A percentile compares a stretch with the other conserved stretches of the same genome.
These are phyloP conservation scores for Trichoderma oligosporum DNA, from an alignment of 2,329 filamentous ascomycete species.

Conservation along the genomic window DNA sequence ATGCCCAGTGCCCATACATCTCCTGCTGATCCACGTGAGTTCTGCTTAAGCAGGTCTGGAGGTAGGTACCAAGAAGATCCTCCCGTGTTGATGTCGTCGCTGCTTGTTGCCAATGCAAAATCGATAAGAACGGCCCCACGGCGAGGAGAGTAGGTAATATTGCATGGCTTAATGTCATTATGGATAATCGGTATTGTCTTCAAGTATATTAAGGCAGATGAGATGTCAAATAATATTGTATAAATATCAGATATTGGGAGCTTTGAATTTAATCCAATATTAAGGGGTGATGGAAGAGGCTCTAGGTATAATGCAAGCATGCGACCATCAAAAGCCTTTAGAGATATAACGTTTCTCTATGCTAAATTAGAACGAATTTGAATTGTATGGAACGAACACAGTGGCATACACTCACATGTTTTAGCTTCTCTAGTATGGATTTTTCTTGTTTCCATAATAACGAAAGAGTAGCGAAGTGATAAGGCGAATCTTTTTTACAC, in stretches of 20 bases:
- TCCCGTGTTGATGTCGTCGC: not conserved
- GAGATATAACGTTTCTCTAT: not conserved
- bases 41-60: not conserved
- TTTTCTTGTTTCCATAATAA: conserved; percentile 1
- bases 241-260: not conserved
- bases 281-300: not conserved
- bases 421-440: not conserved
- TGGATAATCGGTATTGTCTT: not conserved
- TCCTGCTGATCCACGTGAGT: not conserved
- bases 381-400: no score
- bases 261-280: not conserved
- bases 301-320: not conserved
- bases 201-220: not conserved
- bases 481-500: not conserved
- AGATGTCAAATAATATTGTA: not conserved
- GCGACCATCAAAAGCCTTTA: conserved; percentile 6
- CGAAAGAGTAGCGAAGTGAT: not conserved
- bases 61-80: conserved; percentile 9
- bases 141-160: not conserved
- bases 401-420: not conserved
- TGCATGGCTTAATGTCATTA: conserved; percentile 12
- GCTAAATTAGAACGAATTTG: not conserved
- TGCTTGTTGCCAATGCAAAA: not conserved
- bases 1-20: conserved; percentile 3
- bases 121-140: conserved; percentile 20